phyloP scores from a whole-genome alignment of 306 rosid species.

The Cucumis sativus region DNA sequence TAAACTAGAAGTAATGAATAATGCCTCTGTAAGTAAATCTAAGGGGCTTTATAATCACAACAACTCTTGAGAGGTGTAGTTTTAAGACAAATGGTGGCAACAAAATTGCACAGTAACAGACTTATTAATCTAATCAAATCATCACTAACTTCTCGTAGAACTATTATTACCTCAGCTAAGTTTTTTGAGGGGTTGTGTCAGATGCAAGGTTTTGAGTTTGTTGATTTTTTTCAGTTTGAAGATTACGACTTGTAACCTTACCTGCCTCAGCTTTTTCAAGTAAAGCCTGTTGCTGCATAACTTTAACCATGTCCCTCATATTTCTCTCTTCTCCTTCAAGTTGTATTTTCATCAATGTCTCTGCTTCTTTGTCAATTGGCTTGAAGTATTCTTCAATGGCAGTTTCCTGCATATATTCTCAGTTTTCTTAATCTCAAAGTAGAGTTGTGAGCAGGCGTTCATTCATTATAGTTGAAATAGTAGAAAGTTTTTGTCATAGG shows the following conservation, averaged over 20 bases:
- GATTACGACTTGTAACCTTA: slow-evolving; percentile 13
- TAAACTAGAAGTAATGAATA: neutral
- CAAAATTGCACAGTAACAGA: neutral
- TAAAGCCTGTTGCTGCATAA: slow-evolving; percentile 58
- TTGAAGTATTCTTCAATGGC: slow-evolving; percentile 81
- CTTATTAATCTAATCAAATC: neutral
- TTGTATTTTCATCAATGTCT: slow-evolving; percentile 54
- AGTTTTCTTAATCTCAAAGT: neutral
- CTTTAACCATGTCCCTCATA: slow-evolving; percentile 46
- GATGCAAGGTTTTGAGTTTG: slow-evolving; percentile 21
- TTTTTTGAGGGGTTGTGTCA: slow-evolving; percentile 19
- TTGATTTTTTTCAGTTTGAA: slow-evolving; percentile 15
- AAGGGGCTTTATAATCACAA: neutral
- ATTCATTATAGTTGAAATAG: neutral
- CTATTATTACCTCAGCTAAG: slow-evolving; percentile 23
- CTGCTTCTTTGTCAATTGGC: slow-evolving; percentile 78
- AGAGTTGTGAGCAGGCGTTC: neutral
- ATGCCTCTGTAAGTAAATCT: neutral
- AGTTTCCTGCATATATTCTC: slow-evolving; percentile 44
- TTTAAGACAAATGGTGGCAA: neutral
- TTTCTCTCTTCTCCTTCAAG: slow-evolving; percentile 64
- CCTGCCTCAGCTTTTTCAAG: slow-evolving; percentile 30
- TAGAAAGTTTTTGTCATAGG: neutral
- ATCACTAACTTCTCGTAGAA: neutral
- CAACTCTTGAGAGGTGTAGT: neutral